Base-by-base conservation (phyloP, 1,139 yeast genomes). In the Suhomyces taliae region DNA sequence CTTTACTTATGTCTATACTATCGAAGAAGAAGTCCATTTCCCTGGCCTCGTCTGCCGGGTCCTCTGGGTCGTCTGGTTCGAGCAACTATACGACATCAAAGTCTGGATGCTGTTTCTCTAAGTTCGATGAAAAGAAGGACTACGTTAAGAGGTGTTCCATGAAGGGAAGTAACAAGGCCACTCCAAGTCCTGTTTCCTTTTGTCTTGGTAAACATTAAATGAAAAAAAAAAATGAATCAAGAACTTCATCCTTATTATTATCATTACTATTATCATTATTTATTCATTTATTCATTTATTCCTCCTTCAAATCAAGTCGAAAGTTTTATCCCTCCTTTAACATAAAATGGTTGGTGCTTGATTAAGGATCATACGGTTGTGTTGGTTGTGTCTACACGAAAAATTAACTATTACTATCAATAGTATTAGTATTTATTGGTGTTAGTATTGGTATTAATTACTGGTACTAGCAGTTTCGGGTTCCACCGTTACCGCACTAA, bases 101-200 rank as follows among this genome's bases (percentile, higher is more conserved):
- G 39, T 24, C 39, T 8, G 31, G 50, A 37, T 51, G 49, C 42
- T 49, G 51, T 46, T 67, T 62, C 52, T 57, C 62, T 45, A 64
- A 66, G 52, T 72, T 72, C 57, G 78, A 72, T 53, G 78, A 72
- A 52, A 72, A 72, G 65, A 70, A 74, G 58, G 79, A 74, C 57
- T 74, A 74, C 54, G 66, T 59, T 29, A 70, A 69, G 52, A 65
- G 79, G 51, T 74, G 78, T 59, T 60, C 64, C 36, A 44, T 62
- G 54, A 69, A 66, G 55, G 54, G 62, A 37, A 38, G 42, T 14
- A 50, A 43, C 37, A 56, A 55, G 48, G 55, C 58, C n/a, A 39
- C 43, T 39, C 76, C 76, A 11, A 51, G 64, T 36, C 54, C 72
- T 14, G 70, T 72, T 14, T 65, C 70, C 38, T 72, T 74, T 56